These are phyloP conservation scores for Kazachstania taianensis DNA, from an alignment of 805 yeast species.

Conservation along the genomic window DNA sequence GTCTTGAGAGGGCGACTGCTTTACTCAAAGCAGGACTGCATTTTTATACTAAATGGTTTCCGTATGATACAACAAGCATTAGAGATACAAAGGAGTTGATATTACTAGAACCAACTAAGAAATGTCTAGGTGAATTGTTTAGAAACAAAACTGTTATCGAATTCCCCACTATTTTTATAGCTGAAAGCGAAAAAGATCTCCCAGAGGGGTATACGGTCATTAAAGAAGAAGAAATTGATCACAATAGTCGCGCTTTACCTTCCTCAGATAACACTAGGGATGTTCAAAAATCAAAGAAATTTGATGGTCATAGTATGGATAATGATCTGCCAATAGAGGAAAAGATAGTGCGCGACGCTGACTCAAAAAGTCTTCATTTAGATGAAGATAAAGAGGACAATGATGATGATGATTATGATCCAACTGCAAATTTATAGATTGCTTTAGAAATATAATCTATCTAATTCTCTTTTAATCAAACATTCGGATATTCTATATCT, in stretches of 20 bases:
- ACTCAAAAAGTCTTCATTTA: not conserved
- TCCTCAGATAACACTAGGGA: not conserved
- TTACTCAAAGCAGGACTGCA: constrained; percentile 11
- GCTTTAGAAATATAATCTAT: too few relatives aligned
- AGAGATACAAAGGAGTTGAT: constrained; percentile 32
- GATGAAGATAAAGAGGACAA: not conserved
- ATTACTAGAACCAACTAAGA: constrained; percentile 26
- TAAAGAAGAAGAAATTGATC: constrained; percentile 9
- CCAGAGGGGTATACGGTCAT: constrained; percentile 23
- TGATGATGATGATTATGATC: constrained; percentile 8
- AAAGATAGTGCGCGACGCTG: not conserved
- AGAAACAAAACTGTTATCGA: constrained; percentile 56
- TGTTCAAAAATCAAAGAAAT: not conserved
- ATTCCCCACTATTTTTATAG: constrained; percentile 59
- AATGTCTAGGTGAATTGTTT: constrained; percentile 40
- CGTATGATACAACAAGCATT: constrained; percentile 22
- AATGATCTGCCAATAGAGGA: not conserved
- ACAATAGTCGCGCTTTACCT: not conserved
- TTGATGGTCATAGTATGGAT: constrained; percentile 2
- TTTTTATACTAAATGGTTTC: constrained; percentile 25
- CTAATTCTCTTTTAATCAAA: too few relatives aligned
- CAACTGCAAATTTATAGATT: too few relatives aligned
- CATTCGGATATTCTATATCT: too few relatives aligned
- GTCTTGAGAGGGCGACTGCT: constrained; percentile 10
- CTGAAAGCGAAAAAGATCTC: constrained; percentile 15